Conservation (phyloP, 441 rosid genomes). For the Corymbia citriodora region DNA sequence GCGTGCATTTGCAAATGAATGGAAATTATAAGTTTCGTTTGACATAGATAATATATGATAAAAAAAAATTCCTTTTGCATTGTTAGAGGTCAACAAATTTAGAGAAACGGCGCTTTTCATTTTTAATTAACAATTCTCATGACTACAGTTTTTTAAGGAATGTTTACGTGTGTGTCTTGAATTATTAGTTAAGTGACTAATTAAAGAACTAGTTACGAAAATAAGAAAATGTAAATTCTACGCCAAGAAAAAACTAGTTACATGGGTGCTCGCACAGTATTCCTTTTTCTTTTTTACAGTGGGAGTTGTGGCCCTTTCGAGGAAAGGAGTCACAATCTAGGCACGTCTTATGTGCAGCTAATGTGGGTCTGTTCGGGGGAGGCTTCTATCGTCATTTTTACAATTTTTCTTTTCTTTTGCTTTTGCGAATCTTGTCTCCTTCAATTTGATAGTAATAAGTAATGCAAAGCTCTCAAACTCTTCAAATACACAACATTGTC, state of each 20-base stretch:
- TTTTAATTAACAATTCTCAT: not conserved
- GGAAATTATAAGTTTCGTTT: too few species aligned
- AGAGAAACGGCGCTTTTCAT: accelerated
- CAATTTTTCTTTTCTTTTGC: too few species aligned
- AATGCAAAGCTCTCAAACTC: not conserved
- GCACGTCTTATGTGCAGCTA: too few species aligned
- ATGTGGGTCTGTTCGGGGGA: too few species aligned
- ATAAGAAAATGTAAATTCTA: too few species aligned
- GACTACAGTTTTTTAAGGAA: not conserved
- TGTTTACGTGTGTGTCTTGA: accelerated
- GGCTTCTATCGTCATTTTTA: too few species aligned
- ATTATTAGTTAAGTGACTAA: not conserved
- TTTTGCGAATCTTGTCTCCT: not conserved
- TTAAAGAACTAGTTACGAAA: too few species aligned
- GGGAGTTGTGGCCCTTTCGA: too few species aligned
- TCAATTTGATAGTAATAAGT: not conserved
- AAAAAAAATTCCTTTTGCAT: accelerated
- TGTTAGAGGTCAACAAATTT: accelerated
- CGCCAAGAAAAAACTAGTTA: too few species aligned
- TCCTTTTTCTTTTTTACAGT: too few species aligned
- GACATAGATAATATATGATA: accelerated
- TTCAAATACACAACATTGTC: not conserved
- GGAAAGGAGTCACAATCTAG: too few species aligned
- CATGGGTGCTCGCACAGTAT: too few species aligned
- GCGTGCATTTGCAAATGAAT: accelerated